These are phyloP conservation scores for Silene conica DNA, from an alignment of 148 eudicot genomes.

Conservation along the genomic window DNA sequence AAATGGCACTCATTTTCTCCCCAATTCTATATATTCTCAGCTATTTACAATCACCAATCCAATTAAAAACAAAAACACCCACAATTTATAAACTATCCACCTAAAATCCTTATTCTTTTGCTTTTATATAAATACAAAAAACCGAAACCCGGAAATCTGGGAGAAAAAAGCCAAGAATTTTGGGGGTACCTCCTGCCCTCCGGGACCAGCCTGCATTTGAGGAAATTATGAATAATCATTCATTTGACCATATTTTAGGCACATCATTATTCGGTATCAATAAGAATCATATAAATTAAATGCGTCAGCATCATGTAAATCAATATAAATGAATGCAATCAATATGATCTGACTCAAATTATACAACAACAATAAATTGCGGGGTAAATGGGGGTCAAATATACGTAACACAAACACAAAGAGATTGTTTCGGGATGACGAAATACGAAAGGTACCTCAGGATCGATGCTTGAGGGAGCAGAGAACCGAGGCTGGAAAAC, in stretches of 20 bases:
- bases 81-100: neutral
- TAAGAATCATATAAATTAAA: constrained; percentile 9
- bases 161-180: too few relatives aligned
- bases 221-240: too few relatives aligned
- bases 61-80: too few relatives aligned
- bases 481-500: constrained; percentile 59
- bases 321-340: neutral
- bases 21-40: constrained; percentile 11
- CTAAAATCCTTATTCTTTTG: constrained; percentile 27
- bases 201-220: constrained; percentile 57
- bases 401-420: too few relatives aligned
- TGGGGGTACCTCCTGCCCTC: constrained; percentile 13
- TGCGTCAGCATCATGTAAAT: constrained; percentile 15
- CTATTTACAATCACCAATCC: constrained; percentile 20
- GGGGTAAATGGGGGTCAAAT: too few relatives aligned
- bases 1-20: constrained; percentile 58
- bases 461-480: constrained; percentile 54
- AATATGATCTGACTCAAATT: neutral
- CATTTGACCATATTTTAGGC: neutral
- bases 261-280: neutral
- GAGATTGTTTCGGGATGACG: too few relatives aligned
- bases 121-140: neutral
- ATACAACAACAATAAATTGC: neutral
- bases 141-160: neutral
- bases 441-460: constrained; percentile 39